Conservation (phyloP, 441 rosid genomes). For the Dalechampia spathulata region DNA sequence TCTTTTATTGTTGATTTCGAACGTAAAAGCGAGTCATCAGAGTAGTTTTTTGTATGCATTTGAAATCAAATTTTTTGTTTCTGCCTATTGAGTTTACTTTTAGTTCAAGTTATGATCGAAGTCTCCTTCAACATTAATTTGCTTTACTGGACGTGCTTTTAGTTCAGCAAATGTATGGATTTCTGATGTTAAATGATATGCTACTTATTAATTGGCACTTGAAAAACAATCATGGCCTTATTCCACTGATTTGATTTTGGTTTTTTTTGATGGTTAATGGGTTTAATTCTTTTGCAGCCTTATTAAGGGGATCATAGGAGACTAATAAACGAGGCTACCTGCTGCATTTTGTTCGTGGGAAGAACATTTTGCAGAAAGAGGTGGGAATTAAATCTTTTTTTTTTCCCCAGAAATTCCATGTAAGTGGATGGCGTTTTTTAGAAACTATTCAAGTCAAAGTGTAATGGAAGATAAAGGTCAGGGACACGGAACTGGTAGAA, state of each 20-base stretch:
- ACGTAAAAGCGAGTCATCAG: not conserved
- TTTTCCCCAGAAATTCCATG: conserved; percentile 29
- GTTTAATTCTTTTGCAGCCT: not conserved
- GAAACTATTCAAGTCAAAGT: conserved; percentile 59
- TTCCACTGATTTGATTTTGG: no score
- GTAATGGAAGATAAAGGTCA: conserved; percentile 56
- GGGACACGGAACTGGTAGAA: conserved; percentile 34
- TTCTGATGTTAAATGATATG: not conserved
- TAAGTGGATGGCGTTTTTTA: conserved; percentile 79
- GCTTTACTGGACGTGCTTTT: not conserved
- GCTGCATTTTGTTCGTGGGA: conserved; percentile 9
- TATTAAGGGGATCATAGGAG: not conserved
- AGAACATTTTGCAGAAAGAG: conserved; percentile 1
- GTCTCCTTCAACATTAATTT: not conserved
- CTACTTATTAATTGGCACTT: not conserved
- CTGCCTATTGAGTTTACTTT: not conserved
- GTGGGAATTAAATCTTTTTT: conserved; percentile 1
- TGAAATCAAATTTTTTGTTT: not conserved
- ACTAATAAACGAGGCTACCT: not conserved
- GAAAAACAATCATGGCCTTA: no score
- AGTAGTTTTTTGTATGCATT: not conserved
- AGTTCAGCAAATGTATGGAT: not conserved
- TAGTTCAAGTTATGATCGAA: conserved; percentile 3
- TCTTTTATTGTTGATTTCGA: conserved; percentile 2
- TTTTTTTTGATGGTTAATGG: not conserved